Evolutionary conservation across 2,329 filamentous ascomycete genomes (phyloP), one percentile per base, ranked within the genome.

Genomic region (Grosmannia penicillata): DNA sequence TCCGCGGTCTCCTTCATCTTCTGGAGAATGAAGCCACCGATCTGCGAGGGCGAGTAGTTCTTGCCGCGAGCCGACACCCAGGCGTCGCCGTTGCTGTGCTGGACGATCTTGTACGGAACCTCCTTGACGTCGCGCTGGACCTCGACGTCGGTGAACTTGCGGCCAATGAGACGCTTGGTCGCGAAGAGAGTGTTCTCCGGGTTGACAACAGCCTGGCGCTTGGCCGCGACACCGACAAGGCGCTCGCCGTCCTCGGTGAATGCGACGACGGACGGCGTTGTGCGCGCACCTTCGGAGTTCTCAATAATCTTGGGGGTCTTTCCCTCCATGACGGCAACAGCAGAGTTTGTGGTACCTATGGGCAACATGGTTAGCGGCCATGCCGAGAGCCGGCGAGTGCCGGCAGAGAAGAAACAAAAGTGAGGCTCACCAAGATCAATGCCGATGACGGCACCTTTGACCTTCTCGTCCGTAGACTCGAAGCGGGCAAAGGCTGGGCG

Each of bases 141-240:
- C 72, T 96, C 89, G 49, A 70, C 59, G 53, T 96, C 89, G 60
- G 75, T 85, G 72, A 89, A 96, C 72, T 95, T 95, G 61, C 89
- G 84, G 57, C 89, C 89, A 62, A 96, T 95, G 60, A 96, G 78
- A 75, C 89, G 85, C 79, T 96, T 96, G 49, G 89, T 95, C 61
- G 87, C 89, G 62, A 95, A 96, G 43, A 96, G 78, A 42, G 89
- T 96, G 72, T 95, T 95, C 65, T 95, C 87, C 44, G 89, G 89
- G 72, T 96, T 96, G 55, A 96, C 87, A 52, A 95, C 89, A 48
- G 87, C 89, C 69, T 96, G 89, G 57, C 87, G 86, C 77, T 96
- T 96, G 54, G 89, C 89, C 46, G 89, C 85, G 50, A 95, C 86
- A 81, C 89, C 89, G 50, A 96, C 89, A 46, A 96, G 73, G 57